These are phyloP conservation scores for Trametopsis cervina DNA, from an alignment of 768 basidiomycete species.

Conservation along the genomic window DNA sequence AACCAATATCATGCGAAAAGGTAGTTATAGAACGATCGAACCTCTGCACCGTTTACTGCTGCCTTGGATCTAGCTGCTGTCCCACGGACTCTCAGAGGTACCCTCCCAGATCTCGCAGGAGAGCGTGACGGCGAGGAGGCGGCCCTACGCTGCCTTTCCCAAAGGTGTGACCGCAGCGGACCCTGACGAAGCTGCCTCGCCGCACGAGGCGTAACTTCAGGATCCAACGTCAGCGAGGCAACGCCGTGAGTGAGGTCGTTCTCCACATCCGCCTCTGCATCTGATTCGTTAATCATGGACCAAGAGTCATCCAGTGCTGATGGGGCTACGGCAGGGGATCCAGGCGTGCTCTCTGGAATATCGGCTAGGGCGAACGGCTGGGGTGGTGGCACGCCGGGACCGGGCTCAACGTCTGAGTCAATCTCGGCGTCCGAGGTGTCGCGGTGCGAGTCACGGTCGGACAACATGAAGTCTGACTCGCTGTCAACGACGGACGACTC, in stretches of 20 bases:
- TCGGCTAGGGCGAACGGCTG: slow-evolving; percentile 14
- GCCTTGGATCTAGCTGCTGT: slow-evolving; percentile 14
- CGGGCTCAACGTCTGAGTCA: slow-evolving; percentile 22
- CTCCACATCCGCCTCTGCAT: slow-evolving; percentile 20
- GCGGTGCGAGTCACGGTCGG: slow-evolving; percentile 18
- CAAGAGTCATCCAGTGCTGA: slow-evolving; percentile 25
- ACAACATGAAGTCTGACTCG: slow-evolving; percentile 32
- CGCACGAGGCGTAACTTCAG: slow-evolving; percentile 18
- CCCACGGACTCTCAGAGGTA: slow-evolving; percentile 22
- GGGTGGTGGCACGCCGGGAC: slow-evolving; percentile 12
- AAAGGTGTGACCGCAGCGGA: slow-evolving; percentile 25
- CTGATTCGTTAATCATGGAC: slow-evolving; percentile 30
- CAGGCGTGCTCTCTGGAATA: slow-evolving; percentile 20
- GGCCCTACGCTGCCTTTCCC: slow-evolving; percentile 28
- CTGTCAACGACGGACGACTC: slow-evolving; percentile 47
- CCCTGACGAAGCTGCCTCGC: slow-evolving; percentile 17
- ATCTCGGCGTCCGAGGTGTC: slow-evolving; percentile 16
- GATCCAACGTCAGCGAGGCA: slow-evolving; percentile 25
- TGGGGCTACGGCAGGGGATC: slow-evolving; percentile 23
- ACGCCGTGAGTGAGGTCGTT: slow-evolving; percentile 28
- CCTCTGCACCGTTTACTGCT: neutral
- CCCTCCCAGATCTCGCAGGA: slow-evolving; percentile 29
- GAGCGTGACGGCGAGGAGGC: slow-evolving; percentile 52
- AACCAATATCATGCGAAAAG: slow-evolving; percentile 16
- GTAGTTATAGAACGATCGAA: slow-evolving; percentile 21